These are phyloP conservation scores for Aspergillus piperis DNA, from an alignment of 2,329 filamentous ascomycete genomes.

Conservation along the genomic window DNA sequence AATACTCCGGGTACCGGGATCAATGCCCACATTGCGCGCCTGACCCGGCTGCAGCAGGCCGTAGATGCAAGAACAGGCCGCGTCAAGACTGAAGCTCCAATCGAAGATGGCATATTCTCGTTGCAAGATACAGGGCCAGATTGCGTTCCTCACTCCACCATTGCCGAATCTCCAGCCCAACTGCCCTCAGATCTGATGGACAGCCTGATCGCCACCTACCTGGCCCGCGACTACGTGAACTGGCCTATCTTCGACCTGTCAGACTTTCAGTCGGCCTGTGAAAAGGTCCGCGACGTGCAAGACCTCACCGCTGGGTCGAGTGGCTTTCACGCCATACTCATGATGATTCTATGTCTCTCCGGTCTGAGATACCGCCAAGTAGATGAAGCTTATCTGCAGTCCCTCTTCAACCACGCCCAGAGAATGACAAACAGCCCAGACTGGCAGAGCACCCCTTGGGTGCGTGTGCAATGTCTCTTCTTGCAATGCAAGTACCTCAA, in stretches of 20 bases:
- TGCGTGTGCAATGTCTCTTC: conserved; percentile 24
- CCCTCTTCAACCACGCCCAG: conserved; percentile 23
- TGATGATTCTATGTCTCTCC: conserved; percentile 23
- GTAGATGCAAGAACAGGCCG: conserved; percentile 7
- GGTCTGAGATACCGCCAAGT: conserved; percentile 14
- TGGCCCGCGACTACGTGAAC: conserved; percentile 29
- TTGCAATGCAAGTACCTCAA: conserved; percentile 27
- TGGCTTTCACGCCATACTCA: conserved; percentile 22
- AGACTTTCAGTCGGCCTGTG: conserved; percentile 21
- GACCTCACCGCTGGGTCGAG: conserved; percentile 9
- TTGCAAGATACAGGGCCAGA: not conserved
- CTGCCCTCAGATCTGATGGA: conserved; percentile 21
- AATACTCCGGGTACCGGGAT: not conserved
- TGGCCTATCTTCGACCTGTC: conserved; percentile 26
- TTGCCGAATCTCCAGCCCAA: conserved; percentile 1
- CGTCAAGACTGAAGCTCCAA: conserved; percentile 12
- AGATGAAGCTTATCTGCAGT: conserved; percentile 11
- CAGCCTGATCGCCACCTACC: conserved; percentile 20
- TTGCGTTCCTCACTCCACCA: not conserved
- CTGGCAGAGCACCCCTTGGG: conserved; percentile 12
- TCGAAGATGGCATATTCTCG: not conserved
- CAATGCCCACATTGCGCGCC: not conserved
- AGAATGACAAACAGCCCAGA: conserved; percentile 18
- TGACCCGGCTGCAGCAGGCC: conserved; percentile 12
- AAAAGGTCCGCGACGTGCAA: conserved; percentile 7